These are phyloP conservation scores for Cordyceps javanica DNA, from an alignment of 2,329 filamentous ascomycete genomes.

Conservation along the genomic window DNA sequence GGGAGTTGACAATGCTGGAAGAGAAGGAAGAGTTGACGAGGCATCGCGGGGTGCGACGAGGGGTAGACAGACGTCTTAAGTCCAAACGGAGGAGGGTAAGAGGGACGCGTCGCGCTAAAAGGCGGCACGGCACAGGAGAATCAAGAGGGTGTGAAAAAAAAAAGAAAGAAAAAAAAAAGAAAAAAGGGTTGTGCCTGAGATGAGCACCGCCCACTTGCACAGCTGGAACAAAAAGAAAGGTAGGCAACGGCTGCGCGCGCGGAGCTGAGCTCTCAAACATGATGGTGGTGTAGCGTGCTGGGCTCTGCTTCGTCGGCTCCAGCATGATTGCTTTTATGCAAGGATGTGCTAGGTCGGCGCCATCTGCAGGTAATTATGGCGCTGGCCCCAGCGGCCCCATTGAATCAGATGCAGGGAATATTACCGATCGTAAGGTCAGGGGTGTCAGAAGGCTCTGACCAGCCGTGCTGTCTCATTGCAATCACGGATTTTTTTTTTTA, in stretches of 20 bases:
- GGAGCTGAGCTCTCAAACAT: background rate
- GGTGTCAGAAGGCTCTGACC: too few species aligned
- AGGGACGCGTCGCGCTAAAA: background rate
- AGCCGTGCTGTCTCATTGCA: conserved; percentile 6
- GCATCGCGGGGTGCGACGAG: background rate
- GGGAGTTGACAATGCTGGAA: background rate
- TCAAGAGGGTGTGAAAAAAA: background rate
- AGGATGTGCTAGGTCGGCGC: background rate
- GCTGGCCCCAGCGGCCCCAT: background rate
- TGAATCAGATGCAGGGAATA: conserved; percentile 8
- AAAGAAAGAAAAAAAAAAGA: background rate
- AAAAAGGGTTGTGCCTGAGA: background rate
- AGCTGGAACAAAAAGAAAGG: background rate
- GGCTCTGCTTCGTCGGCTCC: background rate
- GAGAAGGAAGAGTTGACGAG: background rate
- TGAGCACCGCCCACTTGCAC: background rate
- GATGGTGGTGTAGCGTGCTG: background rate
- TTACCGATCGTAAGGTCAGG: background rate
- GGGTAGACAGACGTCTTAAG: conserved; percentile 4
- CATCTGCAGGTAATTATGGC: conserved; percentile 11
- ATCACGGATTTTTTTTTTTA: conserved; percentile 1
- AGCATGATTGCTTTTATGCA: background rate
- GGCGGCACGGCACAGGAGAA: background rate
- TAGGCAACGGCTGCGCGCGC: background rate
- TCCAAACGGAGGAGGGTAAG: background rate